Conservation (phyloP, 345 rosid genomes). For the Eucalyptus marginata region DNA sequence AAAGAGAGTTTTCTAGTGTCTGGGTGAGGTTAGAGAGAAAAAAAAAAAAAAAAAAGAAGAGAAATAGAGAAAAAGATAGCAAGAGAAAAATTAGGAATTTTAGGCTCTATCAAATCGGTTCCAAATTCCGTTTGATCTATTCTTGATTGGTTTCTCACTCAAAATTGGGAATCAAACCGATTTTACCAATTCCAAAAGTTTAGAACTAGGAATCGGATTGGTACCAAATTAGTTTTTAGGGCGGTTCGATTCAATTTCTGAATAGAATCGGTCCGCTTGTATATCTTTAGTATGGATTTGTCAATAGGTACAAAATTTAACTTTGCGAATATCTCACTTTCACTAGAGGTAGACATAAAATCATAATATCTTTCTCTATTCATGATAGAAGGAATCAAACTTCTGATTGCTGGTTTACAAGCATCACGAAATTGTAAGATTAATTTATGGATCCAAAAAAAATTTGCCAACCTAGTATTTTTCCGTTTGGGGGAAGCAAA, state of each 20-base stretch:
- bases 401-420: background rate
- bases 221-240: background rate
- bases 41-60: too few relatives aligned
- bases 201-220: rapidly evolving
- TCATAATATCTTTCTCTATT: background rate
- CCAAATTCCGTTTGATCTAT: background rate
- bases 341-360: background rate
- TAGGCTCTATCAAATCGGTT: rapidly evolving
- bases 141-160: background rate
- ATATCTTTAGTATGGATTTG: background rate
- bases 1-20: too few relatives aligned
- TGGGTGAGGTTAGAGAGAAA: background rate
- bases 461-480: background rate
- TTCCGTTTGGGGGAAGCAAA: background rate
- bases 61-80: background rate
- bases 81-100: background rate
- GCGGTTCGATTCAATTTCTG: background rate
- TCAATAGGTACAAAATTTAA: background rate
- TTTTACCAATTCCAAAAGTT: too few relatives aligned
- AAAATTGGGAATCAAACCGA: background rate
- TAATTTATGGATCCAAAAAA: background rate
- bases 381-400: background rate
- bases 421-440: background rate
- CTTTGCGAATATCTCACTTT: background rate
- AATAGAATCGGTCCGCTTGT: background rate